Base-by-base conservation (phyloP, 1,284 basidiomycete genomes). In the Termitomyces sp. region DNA sequence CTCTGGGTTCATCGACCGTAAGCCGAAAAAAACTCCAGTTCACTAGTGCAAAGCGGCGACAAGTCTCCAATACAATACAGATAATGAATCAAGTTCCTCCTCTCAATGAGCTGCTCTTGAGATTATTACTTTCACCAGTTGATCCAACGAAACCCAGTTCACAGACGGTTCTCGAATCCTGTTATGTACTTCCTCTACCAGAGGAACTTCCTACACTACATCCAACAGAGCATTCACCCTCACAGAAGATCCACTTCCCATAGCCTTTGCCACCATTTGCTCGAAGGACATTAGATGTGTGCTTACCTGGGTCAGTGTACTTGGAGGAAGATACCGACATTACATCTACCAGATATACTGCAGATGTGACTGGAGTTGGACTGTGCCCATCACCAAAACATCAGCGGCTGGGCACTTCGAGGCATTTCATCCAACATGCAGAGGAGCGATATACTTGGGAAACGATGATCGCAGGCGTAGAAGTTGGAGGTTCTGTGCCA, bases 371-470 rank as follows among this genome's bases (percentile, higher is more conserved):
- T 1, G 73, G 75, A n/a, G 62, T 73, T 38, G 76, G 80, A 10
- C 63, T 67, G 31, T 89, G 87, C 64, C 76, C 78, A 7, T 81
- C 80, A 33, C 80, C 81, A 0, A 60, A 49, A 3, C 86, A 88
- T 60, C 56, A 56, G 24, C 43, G 52, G 56, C 57, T 34, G 24
- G 51, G 47, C 3, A 58, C 56, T 19, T n/a, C 40, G 38, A 63
- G 62, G n/a, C 67, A 80, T 9, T 90, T 84, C 60, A 75, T 86
- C 12, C 67, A 64, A 24, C 83, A 78, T 52, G 78, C 77, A 0
- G 86, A 86, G 62, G 81, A 86, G 64, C 69, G 84, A 43, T 78
- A 77, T 58, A 80, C 82, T 3, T 90, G 88, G 88, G 84, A 83
- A 64, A 70, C 67, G 2, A 67, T 60, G 12, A 67, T 89, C 40